Conservation (phyloP, 148 eudicot genomes). For the Spergularia bocconei region DNA sequence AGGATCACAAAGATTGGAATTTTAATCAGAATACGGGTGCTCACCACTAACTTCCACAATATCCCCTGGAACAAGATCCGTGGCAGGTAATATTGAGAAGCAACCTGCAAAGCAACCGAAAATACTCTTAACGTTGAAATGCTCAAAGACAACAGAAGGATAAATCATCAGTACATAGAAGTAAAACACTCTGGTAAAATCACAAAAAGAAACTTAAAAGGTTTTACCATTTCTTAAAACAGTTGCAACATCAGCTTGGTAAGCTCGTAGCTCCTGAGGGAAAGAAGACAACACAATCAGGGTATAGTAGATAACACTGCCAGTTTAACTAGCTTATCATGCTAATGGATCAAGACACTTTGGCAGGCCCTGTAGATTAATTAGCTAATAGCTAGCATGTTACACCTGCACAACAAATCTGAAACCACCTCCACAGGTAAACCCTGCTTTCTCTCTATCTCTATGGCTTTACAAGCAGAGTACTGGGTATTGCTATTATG, state of each 20-base stretch:
- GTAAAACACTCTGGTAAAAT: neutral
- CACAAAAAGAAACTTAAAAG: neutral
- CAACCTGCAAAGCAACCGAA: slow-evolving; percentile 54
- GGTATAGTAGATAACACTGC: slow-evolving; percentile 7
- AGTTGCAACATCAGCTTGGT: slow-evolving; percentile 99
- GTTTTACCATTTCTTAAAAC: slow-evolving; percentile 87
- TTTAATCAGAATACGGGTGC: slow-evolving; percentile 16
- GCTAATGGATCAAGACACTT: neutral
- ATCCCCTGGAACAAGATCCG: slow-evolving; percentile 96
- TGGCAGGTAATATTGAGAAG: slow-evolving; percentile 88
- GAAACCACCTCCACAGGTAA: no score
- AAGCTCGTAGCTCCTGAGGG: slow-evolving; percentile 89
- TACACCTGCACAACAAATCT: neutral
- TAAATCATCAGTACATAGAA: neutral
- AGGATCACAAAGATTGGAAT: neutral
- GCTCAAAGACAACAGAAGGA: neutral
- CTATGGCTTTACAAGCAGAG: no score
- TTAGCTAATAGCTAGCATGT: slow-evolving; percentile 1
- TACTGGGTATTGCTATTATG: no score
- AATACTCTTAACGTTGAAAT: neutral
- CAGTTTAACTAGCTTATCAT: neutral
- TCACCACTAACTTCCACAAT: slow-evolving; percentile 93
- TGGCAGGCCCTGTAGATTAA: neutral
- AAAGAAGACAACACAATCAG: slow-evolving; percentile 15
- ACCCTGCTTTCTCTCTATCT: no score